Base-by-base conservation (phyloP, 768 basidiomycete genomes). In the Agrocybe praecox region DNA sequence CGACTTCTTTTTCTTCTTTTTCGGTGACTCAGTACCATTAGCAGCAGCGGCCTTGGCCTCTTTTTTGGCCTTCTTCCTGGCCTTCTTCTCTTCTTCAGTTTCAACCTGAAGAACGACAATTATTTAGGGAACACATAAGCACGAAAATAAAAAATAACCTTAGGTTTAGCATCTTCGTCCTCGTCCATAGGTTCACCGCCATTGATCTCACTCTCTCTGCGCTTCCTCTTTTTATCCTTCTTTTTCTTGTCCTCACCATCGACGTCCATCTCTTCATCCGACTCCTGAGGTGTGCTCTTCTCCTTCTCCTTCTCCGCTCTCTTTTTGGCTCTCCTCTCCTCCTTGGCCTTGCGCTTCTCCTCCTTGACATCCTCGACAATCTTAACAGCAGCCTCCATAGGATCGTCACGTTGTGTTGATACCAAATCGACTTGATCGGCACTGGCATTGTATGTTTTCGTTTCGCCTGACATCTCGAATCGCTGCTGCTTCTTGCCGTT, bases 401-500 rank as follows among this genome's bases (percentile, higher is more conserved):
- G 87, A 44, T 84, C 83, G 49, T 88, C 65, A 49, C 88, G 83
- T 72, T 96, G 95, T 29, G 96, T 92, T 36, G 95, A 83, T 46
- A 98, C 83, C 58, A 98, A 78, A 65, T 87, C 85, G 49, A 92
- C 84, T 23, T 86, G 82, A 71, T 98, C 96, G 33, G 92, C 90
- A 26, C 87, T 84, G 19, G 85, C 80, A 70, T 98, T 97, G 74
- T 99, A 99, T 43, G 84, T 87, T 69, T 85, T 86, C 45, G 87
- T 82, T 62, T 87, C 89, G 43, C 92, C 89, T 44, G 68, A 79
- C 86, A 92, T 89, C 74, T 91, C 87, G 76, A 94, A 96, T 64
- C 83, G 84, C 62, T 80, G 81, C 69, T 93, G 90, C 71, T 89
- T 88, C 74, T 82, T 85, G 59, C 79, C 80, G 46, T 60, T 62